Conservation (phyloP, 805 yeast genomes). For the Schizosaccharomyces japonicus region DNA sequence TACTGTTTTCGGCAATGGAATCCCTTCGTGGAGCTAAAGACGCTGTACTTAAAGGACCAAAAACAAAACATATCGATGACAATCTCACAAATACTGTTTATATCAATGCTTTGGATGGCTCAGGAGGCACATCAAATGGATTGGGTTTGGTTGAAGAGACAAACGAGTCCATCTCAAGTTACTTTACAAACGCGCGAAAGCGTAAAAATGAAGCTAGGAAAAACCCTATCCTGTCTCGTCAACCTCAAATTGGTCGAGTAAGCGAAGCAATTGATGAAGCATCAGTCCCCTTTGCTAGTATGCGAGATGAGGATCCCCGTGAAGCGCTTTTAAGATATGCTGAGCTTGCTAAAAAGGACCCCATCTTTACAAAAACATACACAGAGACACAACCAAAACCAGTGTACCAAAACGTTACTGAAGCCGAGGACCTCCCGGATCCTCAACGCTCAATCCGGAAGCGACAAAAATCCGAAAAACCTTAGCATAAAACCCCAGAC, state of each 20-base stretch:
- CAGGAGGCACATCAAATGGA: slow-evolving; percentile 5
- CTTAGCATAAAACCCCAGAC: background rate
- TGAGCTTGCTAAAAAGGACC: slow-evolving; percentile 13
- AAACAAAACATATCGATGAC: slow-evolving; percentile 14
- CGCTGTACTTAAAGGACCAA: slow-evolving; percentile 13
- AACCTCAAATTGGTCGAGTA: slow-evolving; percentile 11
- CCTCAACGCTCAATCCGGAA: slow-evolving; percentile 11
- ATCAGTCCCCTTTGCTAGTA: slow-evolving; percentile 8
- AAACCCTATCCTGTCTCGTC: slow-evolving; percentile 7
- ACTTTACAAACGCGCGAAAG: background rate
- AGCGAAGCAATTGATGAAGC: slow-evolving; percentile 5
- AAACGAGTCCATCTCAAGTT: slow-evolving; percentile 4
- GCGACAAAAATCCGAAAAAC: slow-evolving; percentile 5
- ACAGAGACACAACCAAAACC: slow-evolving; percentile 10
- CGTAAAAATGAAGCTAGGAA: slow-evolving; percentile 6
- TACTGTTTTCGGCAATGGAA: slow-evolving; percentile 14
- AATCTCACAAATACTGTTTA: slow-evolving; percentile 13
- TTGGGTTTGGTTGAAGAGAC: slow-evolving; percentile 5
- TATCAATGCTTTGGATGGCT: slow-evolving; percentile 12
- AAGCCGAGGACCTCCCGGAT: slow-evolving; percentile 5
- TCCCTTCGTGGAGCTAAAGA: slow-evolving; percentile 15
- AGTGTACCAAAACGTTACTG: background rate
- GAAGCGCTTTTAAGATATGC: slow-evolving; percentile 17
- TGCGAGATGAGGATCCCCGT: slow-evolving; percentile 15
- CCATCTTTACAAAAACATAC: slow-evolving; percentile 10